Conservation (phyloP, 2,329 filamentous ascomycete species). For the Ascomycota sp. region DNA sequence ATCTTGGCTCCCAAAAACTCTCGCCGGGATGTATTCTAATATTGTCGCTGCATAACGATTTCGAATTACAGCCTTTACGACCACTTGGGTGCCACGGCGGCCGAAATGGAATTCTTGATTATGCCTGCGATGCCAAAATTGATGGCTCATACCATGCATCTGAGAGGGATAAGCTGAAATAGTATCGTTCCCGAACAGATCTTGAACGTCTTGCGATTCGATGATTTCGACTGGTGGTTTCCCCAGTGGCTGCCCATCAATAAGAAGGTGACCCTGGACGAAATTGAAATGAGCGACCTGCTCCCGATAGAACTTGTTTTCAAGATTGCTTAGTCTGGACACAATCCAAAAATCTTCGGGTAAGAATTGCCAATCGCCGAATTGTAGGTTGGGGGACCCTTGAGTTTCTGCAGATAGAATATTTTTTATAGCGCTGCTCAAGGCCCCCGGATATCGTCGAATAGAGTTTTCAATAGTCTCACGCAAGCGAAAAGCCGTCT, state of each 20-base stretch:
- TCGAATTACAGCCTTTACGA: slow-evolving; percentile 18
- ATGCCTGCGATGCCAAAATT: slow-evolving; percentile 6
- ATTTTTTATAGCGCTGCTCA: not conserved
- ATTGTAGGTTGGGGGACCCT: not conserved
- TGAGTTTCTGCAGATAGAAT: not conserved
- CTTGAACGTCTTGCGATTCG: slow-evolving; percentile 16
- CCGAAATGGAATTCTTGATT: slow-evolving; percentile 28
- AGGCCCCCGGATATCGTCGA: not conserved
- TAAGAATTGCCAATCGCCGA: not conserved
- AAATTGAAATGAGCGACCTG: slow-evolving; percentile 13
- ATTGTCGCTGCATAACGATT: slow-evolving; percentile 1
- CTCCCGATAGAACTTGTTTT: not conserved
- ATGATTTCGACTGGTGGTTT: slow-evolving; percentile 30
- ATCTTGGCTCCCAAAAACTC: slow-evolving; percentile 7
- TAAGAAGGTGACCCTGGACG: slow-evolving; percentile 11
- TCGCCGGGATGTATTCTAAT: slow-evolving; percentile 13
- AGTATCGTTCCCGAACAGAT: slow-evolving; percentile 30
- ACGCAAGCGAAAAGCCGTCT: slow-evolving; percentile 2
- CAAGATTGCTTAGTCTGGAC: too few relatives aligned
- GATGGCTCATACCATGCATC: slow-evolving; percentile 30
- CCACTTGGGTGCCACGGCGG: slow-evolving; percentile 13
- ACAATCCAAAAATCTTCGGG: not conserved
- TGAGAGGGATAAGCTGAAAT: slow-evolving; percentile 29
- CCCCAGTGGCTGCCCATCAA: slow-evolving; percentile 14
- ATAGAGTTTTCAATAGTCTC: slow-evolving; percentile 1